Evolutionary conservation across 495 filamentous ascomycete species (phyloP), one percentile per base, ranked within the genome.

Genomic region (Penicillium tannophilum): DNA sequence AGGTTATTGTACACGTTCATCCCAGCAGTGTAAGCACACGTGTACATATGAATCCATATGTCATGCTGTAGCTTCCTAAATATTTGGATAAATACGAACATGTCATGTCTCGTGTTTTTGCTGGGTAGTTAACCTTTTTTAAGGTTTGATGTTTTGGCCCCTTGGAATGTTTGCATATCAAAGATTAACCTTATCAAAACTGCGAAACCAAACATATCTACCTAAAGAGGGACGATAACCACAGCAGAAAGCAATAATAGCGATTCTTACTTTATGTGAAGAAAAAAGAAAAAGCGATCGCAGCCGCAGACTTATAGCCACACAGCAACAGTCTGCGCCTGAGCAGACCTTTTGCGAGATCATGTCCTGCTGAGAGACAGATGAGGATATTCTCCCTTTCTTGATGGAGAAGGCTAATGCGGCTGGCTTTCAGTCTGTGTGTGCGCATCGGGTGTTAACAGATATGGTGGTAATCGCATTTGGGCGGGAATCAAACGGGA

Each of bases 271-370:
- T 10, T 12, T 7, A 10, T 1, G 1, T 28, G 1, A 16, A 49
- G 6, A 16, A 49, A 4, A 49, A 16, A 49, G 23, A 12, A 11
- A 49, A 49, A 49, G 23, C 12, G 6, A 28, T 51, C 26, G 35
- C 30, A 53, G 35, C 51, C 19, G 20, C 35, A 6, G 11, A 10
- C 17, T 39, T 33, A 53, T 52, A 56, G 64, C 59, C 57, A 63
- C 56, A 36, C 49, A 58, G 52, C 56, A 47, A 65, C 54, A 46
- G n/a, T 55, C 43, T 55, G 47, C 42, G 20, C 33, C 55, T 57
- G 49, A 58, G 12, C 72, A 63, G 55, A 10, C 75, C 78, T 1
- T 63, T 80, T 23, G 2, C 20, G 20, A 23, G 20, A 23, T 23
- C 20, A 23, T 23, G 20, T 23, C 20, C 20, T 23, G 20, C 20